phyloP scores from a whole-genome alignment of 108 stramenopile species.

The Bacterosira constricta region DNA sequence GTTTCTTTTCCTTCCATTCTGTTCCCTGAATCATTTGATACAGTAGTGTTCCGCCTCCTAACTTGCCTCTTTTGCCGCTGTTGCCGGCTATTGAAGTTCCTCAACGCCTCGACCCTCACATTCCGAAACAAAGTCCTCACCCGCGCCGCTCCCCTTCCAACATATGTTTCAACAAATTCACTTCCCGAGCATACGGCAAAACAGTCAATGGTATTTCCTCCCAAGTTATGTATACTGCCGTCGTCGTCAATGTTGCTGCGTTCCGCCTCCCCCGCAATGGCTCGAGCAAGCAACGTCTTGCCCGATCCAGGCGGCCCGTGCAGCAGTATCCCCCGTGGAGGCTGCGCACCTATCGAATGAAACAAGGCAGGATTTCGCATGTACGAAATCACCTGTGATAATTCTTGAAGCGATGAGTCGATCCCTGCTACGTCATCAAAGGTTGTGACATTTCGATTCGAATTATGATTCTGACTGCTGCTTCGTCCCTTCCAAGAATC shows the following conservation, averaged over 20 bases:
- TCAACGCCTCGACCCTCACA: conserved; percentile 60
- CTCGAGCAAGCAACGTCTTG: conserved; percentile 81
- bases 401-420: conserved; percentile 76
- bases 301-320: conserved; percentile 86
- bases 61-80: conserved; percentile 13
- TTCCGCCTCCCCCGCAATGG: conserved; percentile 77
- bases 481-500: not conserved
- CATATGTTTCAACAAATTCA: conserved; percentile 87
- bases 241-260: conserved; percentile 31
- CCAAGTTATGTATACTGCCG: conserved; percentile 7
- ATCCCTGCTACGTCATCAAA: conserved; percentile 95
- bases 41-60: not conserved
- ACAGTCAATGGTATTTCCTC: conserved; percentile 49
- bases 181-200: conserved; percentile 81
- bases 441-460: conserved; percentile 38
- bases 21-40: not conserved
- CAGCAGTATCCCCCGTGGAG: conserved; percentile 78
- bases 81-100: conserved; percentile 12
- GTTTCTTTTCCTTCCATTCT: not conserved
- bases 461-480: not conserved
- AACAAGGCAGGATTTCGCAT: conserved; percentile 61
- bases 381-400: conserved; percentile 86
- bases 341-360: conserved; percentile 58
- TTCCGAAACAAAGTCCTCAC: conserved; percentile 84
- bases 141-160: conserved; percentile 89